Evolutionary conservation across 169 alveolate genomes (phyloP).

Genomic region (Eimeria falciformis): DNA sequence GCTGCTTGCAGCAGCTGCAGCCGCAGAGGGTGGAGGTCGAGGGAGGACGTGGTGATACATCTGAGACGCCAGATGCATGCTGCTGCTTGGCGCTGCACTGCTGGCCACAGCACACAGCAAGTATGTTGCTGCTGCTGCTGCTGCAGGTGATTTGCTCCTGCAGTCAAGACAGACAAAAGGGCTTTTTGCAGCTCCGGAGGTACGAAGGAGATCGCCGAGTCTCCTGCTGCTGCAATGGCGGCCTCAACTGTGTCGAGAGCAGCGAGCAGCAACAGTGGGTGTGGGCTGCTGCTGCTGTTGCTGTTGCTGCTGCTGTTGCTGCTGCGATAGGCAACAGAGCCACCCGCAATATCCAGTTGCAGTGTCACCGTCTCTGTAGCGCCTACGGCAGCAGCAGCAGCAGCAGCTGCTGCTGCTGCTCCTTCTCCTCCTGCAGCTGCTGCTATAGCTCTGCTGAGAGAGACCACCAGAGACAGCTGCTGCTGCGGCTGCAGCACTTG

Average conservation of each 20-base stretch:
- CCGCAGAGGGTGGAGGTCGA: not conserved
- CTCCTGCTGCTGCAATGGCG: slow-evolving; percentile 2
- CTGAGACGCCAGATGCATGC: slow-evolving; percentile 63
- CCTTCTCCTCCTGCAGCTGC: slow-evolving; percentile 61
- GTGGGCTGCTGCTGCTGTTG: slow-evolving; percentile 32
- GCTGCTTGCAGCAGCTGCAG: slow-evolving; percentile 41
- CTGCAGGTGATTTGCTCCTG: not conserved
- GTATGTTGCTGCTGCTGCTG: slow-evolving; percentile 15
- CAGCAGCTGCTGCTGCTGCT: not conserved
- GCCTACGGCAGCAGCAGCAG: not conserved
- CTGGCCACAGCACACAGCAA: slow-evolving; percentile 44
- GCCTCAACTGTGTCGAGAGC: slow-evolving; percentile 39
- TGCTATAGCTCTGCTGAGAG: slow-evolving; percentile 54
- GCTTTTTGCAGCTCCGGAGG: slow-evolving; percentile 14
- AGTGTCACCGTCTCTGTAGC: not conserved
- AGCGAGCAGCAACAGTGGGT: slow-evolving; percentile 53
- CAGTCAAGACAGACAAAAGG: slow-evolving; percentile 15
- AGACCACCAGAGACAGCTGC: slow-evolving; percentile 37
- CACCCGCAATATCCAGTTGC: no score
- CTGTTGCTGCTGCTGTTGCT: slow-evolving; percentile 15
- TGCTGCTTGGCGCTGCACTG: slow-evolving; percentile 64
- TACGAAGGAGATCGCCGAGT: not conserved
- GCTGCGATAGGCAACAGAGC: no score
- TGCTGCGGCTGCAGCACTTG: slow-evolving; percentile 56
- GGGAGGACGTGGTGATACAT: not conserved